Evolutionary conservation across 306 rosid genomes (phyloP).

Genomic region (Fragaria vesca): DNA sequence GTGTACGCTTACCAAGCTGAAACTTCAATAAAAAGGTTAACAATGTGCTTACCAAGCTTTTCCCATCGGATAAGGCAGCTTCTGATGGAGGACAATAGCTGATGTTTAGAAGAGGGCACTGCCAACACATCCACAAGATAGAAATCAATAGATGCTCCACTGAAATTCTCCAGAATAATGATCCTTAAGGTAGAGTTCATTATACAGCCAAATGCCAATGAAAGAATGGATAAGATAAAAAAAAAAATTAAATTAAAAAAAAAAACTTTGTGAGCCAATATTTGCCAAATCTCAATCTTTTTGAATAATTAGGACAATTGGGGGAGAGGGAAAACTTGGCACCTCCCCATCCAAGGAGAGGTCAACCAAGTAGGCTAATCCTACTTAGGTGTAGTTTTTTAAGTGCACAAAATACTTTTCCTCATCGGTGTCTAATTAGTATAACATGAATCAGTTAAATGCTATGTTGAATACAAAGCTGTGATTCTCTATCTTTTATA

Average conservation of each 20-base stretch:
- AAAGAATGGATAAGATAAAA: background rate
- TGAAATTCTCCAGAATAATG: background rate
- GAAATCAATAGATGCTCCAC: slow-evolving; percentile 8
- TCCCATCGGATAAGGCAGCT: slow-evolving; percentile 53
- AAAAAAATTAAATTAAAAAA: too few species aligned
- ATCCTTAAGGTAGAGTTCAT: slow-evolving; percentile 6
- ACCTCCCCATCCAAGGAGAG: background rate
- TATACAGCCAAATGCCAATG: background rate
- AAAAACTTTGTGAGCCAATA: background rate
- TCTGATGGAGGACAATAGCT: slow-evolving; percentile 92
- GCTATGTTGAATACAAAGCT: background rate
- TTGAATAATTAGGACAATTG: background rate
- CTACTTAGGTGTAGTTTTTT: background rate
- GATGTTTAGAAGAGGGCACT: slow-evolving; percentile 92
- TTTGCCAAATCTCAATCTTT: background rate
- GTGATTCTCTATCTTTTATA: background rate
- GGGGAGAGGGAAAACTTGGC: slow-evolving; percentile 6
- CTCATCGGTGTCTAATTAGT: background rate
- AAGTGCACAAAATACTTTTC: background rate
- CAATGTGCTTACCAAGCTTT: slow-evolving; percentile 60
- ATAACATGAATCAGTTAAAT: background rate
- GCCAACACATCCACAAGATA: slow-evolving; percentile 46
- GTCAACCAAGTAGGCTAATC: background rate
- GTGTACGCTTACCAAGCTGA: background rate
- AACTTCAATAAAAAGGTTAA: background rate